Conservation (phyloP, 306 rosid species). For the Ceratonia siliqua region DNA sequence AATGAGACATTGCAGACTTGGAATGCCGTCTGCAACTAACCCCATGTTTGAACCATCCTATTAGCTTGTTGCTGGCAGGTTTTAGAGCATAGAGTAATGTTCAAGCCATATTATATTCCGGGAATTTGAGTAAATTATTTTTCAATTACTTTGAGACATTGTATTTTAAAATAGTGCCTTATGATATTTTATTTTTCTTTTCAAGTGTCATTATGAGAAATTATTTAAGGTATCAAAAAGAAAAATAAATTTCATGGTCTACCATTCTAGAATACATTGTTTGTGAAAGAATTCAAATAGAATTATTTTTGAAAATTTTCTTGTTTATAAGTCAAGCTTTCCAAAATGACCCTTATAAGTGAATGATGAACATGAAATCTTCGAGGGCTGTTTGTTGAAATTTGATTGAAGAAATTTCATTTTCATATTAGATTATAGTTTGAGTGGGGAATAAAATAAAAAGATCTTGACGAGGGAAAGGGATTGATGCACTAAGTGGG, state of each 20-base stretch:
- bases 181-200: not conserved
- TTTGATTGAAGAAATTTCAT: not conserved
- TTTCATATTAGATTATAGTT: not conserved
- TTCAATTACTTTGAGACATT: not conserved
- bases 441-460: slow-evolving; percentile 20
- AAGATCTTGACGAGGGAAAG: slow-evolving; percentile 27
- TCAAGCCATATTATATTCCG: slow-evolving; percentile 44
- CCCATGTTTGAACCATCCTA: slow-evolving; percentile 33
- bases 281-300: too few relatives aligned
- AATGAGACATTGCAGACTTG: slow-evolving; percentile 40
- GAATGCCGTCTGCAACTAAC: slow-evolving; percentile 45
- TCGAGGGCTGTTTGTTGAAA: slow-evolving; percentile 32
- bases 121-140: not conserved
- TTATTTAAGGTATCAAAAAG: too few relatives aligned
- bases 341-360: not conserved
- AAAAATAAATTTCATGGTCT: too few relatives aligned
- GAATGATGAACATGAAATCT: not conserved
- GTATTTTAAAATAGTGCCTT: not conserved
- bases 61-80: slow-evolving; percentile 42
- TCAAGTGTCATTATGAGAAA: too few relatives aligned
- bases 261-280: too few relatives aligned
- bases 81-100: slow-evolving; percentile 51
- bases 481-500: slow-evolving; percentile 26
- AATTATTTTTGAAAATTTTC: too few relatives aligned
- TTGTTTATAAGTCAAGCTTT: not conserved